These are phyloP conservation scores for Sporisorium reilianum DNA, from an alignment of 1,284 basidiomycete genomes.

Conservation along the genomic window DNA sequence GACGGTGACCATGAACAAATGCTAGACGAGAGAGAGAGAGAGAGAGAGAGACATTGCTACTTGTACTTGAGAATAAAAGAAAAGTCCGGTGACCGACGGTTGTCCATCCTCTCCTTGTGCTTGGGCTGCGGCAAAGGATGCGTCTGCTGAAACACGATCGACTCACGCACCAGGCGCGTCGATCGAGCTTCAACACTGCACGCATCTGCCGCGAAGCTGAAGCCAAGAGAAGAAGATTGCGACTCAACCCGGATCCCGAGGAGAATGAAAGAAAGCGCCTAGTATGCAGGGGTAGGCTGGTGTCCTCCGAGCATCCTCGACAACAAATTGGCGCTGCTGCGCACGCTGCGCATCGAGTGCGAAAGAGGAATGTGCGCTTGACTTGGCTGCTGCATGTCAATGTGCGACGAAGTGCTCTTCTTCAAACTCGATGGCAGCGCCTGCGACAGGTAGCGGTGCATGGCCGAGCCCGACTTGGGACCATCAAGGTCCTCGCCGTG, in stretches of 20 bases:
- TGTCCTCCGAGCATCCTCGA: constrained; percentile 59
- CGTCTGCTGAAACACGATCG: not conserved
- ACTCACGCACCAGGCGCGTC: constrained; percentile 30
- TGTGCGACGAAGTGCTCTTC: constrained; percentile 55
- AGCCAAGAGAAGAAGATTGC: constrained; percentile 17
- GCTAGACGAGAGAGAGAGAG: constrained; percentile 29
- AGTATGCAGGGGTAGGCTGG: constrained; percentile 48
- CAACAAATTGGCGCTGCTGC: constrained; percentile 59
- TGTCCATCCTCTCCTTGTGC: constrained; percentile 22
- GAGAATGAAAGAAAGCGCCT: constrained; percentile 19
- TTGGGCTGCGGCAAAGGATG: not conserved
- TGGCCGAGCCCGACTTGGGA: constrained; percentile 47
- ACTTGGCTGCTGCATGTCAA: constrained; percentile 53
- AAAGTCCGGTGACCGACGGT: constrained; percentile 43
- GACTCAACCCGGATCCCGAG: constrained; percentile 41
- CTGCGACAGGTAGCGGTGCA: constrained; percentile 60
- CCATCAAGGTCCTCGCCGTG: constrained; percentile 38
- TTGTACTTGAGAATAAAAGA: constrained; percentile 13
- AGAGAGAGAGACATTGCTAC: constrained; percentile 29
- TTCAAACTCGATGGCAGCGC: constrained; percentile 58
- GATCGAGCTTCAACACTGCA: constrained; percentile 2
- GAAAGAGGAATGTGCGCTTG: constrained; percentile 44
- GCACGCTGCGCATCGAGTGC: constrained; percentile 54
- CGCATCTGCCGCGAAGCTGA: constrained; percentile 19
- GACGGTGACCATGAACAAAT: constrained; percentile 32